Evolutionary conservation across 2,329 filamentous ascomycete genomes (phyloP).

Genomic region (Fusarium avenaceum): DNA sequence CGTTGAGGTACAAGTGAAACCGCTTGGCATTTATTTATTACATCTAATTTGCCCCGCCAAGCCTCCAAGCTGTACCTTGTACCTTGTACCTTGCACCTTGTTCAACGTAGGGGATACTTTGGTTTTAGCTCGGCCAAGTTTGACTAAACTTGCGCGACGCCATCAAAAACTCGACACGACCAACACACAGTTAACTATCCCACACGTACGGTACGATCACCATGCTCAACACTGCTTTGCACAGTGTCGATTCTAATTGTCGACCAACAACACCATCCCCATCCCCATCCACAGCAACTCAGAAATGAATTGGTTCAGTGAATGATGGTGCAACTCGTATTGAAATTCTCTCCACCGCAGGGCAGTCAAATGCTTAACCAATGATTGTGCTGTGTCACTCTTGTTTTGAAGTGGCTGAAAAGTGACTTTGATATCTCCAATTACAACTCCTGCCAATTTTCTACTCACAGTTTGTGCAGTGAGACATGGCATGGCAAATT

Average conservation of each 20-base stretch:
- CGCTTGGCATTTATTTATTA: conserved; percentile 25
- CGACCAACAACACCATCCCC: not conserved
- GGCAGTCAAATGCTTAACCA: not conserved
- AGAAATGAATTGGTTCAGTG: conserved; percentile 17
- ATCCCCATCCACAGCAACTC: not conserved
- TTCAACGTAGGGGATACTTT: conserved; percentile 21
- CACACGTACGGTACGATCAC: not conserved
- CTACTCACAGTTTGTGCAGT: conserved; percentile 1
- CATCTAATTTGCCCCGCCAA: conserved; percentile 22
- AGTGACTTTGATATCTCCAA: conserved; percentile 15
- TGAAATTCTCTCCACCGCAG: conserved; percentile 26
- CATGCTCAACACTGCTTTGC: fast-evolving
- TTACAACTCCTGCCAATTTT: not conserved
- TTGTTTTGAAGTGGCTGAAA: conserved; percentile 15
- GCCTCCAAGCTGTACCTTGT: conserved; percentile 5
- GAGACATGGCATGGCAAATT: not conserved
- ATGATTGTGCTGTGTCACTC: not conserved
- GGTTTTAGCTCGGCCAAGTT: conserved; percentile 3
- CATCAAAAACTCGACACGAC: conserved; percentile 18
- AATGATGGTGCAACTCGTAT: conserved; percentile 17
- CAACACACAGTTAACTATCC: conserved; percentile 24
- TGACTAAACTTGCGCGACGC: conserved; percentile 15
- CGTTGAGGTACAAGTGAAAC: conserved; percentile 31
- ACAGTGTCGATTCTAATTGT: conserved; percentile 9
- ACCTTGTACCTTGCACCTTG: conserved; percentile 24